Evolutionary conservation across 257 asterid species (phyloP).

Genomic region (Echites panduratus): DNA sequence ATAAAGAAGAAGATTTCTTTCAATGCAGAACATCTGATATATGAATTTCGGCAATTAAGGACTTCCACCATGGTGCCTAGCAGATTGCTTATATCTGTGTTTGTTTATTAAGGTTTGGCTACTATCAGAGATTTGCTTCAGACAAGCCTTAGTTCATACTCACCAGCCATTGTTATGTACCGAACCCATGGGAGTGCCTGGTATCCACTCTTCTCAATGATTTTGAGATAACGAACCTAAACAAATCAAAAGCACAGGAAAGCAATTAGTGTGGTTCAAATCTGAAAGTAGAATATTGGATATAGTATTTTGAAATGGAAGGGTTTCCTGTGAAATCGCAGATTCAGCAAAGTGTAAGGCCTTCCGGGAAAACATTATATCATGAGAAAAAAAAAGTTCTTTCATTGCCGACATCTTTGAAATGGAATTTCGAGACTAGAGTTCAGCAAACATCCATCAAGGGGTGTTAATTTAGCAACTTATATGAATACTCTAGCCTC

Average conservation of each 20-base stretch:
- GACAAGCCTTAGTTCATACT: conserved; percentile 42
- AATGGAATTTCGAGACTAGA: no score
- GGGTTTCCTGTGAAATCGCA: no score
- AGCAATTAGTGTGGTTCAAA: not conserved
- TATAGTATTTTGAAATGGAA: no score
- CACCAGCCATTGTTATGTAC: conserved; percentile 49
- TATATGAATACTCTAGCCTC: no score
- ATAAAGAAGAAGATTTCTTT: not conserved
- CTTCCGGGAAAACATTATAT: no score
- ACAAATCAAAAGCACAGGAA: not conserved
- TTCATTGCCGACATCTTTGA: no score
- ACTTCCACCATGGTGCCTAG: not conserved
- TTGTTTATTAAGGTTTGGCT: no score
- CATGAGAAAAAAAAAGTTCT: no score
- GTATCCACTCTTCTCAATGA: conserved; percentile 50
- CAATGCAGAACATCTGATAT: not conserved
- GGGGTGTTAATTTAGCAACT: no score
- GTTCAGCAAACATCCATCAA: no score
- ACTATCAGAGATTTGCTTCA: conserved; percentile 9
- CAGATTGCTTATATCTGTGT: no score
- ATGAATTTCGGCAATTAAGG: not conserved
- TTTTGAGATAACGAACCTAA: conserved; percentile 48
- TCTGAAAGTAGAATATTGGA: not conserved
- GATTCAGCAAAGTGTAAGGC: not conserved
- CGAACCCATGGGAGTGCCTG: conserved; percentile 57